These are phyloP conservation scores for Cladorrhinum sp. DNA, from an alignment of 2,329 filamentous ascomycete genomes.

Conservation along the genomic window DNA sequence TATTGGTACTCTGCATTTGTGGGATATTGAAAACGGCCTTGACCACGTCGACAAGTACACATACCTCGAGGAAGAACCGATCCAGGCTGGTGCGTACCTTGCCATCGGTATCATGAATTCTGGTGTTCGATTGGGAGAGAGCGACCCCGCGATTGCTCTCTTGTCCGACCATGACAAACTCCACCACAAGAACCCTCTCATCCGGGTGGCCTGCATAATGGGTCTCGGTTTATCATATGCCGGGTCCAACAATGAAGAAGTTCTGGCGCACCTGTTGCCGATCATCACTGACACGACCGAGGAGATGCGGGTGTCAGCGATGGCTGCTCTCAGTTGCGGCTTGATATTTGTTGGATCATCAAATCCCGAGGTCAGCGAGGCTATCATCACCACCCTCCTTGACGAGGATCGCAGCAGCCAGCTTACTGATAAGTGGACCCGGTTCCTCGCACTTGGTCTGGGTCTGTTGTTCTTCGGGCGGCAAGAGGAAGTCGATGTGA, in stretches of 20 bases:
- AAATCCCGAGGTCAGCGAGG: slow-evolving; percentile 84
- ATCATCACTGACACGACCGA: slow-evolving; percentile 80
- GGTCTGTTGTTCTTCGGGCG: slow-evolving; percentile 93
- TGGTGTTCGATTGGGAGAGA: slow-evolving; percentile 75
- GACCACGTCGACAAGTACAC: slow-evolving; percentile 95
- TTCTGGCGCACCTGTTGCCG: slow-evolving; percentile 81
- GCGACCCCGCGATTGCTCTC: slow-evolving; percentile 85
- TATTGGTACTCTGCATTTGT: slow-evolving; percentile 83
- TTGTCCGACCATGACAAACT: slow-evolving; percentile 78
- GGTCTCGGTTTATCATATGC: slow-evolving; percentile 92
- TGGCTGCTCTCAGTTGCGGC: slow-evolving; percentile 89
- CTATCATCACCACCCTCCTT: slow-evolving; percentile 87
- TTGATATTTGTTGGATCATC: slow-evolving; percentile 91
- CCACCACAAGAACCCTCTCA: slow-evolving; percentile 70
- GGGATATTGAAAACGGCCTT: slow-evolving; percentile 89
- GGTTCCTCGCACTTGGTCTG: slow-evolving; percentile 91
- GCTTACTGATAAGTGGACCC: slow-evolving; percentile 96
- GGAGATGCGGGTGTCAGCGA: slow-evolving; percentile 93
- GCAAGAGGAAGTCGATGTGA: slow-evolving; percentile 98
- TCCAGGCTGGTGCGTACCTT: slow-evolving; percentile 87
- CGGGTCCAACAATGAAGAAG: slow-evolving; percentile 84
- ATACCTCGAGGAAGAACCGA: slow-evolving; percentile 74
- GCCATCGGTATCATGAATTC: slow-evolving; percentile 96
- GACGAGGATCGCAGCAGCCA: slow-evolving; percentile 90
- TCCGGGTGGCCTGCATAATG: slow-evolving; percentile 88